Evolutionary conservation across 2,329 filamentous ascomycete species (phyloP).

Genomic region (Bipolaris sorokiniana): DNA sequence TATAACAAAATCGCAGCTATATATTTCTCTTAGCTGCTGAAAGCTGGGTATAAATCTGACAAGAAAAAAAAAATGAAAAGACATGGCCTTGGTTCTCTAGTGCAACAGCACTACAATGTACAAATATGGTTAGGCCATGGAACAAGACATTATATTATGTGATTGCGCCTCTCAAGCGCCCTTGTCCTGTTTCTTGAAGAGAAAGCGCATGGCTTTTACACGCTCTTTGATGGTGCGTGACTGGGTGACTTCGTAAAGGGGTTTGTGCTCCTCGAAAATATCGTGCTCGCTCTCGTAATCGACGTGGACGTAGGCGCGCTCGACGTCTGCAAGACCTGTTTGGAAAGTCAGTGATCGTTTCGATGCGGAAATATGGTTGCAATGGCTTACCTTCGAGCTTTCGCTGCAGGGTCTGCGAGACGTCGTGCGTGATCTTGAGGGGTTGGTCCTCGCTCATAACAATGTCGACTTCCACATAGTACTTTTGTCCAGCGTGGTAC

Average conservation of each 20-base stretch:
- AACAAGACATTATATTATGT: neutral
- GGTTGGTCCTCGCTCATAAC: slow-evolving; percentile 64
- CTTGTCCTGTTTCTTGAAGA: slow-evolving; percentile 25
- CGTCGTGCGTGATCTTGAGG: slow-evolving; percentile 64
- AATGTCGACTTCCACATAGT: slow-evolving; percentile 68
- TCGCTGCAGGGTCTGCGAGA: slow-evolving; percentile 65
- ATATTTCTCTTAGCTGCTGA: neutral
- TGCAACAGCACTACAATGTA: neutral
- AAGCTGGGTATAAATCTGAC: neutral
- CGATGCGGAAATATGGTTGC: slow-evolving; percentile 4
- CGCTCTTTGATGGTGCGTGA: slow-evolving; percentile 43
- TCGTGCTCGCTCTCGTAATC: slow-evolving; percentile 54
- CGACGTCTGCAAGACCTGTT: slow-evolving; percentile 44
- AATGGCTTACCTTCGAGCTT: slow-evolving; percentile 61
- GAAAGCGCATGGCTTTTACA: slow-evolving; percentile 33
- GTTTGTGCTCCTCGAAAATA: slow-evolving; percentile 50
- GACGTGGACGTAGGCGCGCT: slow-evolving; percentile 58
- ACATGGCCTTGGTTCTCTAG: neutral
- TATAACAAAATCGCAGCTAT: neutral
- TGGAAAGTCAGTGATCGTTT: slow-evolving; percentile 14
- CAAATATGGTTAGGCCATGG: neutral
- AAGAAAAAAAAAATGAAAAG: neutral
- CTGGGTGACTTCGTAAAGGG: slow-evolving; percentile 45
- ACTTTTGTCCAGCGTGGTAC: slow-evolving; percentile 66
- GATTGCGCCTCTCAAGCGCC: neutral